These are phyloP conservation scores for Sequoia sempervirens DNA, from an alignment of 75 land plant species.

Conservation along the genomic window DNA sequence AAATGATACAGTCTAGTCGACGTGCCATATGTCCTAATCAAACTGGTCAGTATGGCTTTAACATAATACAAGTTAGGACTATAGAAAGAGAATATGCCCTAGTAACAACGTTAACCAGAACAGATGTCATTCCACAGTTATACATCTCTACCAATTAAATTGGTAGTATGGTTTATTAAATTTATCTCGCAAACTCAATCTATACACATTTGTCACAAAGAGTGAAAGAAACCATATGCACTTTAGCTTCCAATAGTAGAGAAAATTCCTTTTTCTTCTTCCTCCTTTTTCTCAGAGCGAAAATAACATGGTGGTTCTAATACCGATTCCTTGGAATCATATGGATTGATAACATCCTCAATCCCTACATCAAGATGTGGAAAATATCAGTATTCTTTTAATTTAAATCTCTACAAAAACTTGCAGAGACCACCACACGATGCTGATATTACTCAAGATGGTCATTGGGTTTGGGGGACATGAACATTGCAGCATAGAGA, in stretches of 20 bases:
- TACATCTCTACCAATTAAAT: too few relatives aligned
- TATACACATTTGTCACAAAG: neutral
- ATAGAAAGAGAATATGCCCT: too few relatives aligned
- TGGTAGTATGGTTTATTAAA: too few relatives aligned
- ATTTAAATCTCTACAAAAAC: neutral
- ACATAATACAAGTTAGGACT: too few relatives aligned
- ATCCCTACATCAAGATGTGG: neutral
- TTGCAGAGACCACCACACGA: neutral
- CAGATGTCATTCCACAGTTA: too few relatives aligned
- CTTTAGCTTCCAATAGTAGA: neutral
- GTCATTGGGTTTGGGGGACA: conserved; percentile 74
- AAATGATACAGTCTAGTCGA: too few relatives aligned
- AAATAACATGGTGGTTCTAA: neutral
- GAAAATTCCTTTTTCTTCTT: neutral
- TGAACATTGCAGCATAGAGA: conserved; percentile 74
- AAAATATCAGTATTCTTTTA: neutral
- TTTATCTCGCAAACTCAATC: neutral
- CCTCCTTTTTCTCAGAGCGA: neutral
- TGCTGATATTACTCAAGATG: conserved; percentile 56
- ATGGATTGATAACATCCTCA: neutral
- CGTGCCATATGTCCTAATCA: too few relatives aligned
- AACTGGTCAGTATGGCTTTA: too few relatives aligned
- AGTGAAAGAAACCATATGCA: neutral
- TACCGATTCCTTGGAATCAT: neutral
- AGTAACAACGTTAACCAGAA: too few relatives aligned